Conservation (phyloP, 2,329 filamentous ascomycete species). For the Pyrenophora seminiperda region DNA sequence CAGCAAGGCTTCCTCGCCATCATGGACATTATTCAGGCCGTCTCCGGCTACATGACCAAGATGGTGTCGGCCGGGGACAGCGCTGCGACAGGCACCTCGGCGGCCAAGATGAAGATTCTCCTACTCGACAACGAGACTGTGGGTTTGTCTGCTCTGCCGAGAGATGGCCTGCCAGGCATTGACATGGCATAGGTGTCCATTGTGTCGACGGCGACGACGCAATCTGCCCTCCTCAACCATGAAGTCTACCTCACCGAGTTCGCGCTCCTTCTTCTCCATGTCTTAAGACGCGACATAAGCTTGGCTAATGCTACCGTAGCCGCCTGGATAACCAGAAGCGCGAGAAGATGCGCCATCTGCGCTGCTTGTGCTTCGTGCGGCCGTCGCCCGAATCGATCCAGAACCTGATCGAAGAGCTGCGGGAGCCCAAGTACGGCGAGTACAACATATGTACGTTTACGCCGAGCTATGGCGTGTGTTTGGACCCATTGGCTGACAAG, state of each 20-base stretch:
- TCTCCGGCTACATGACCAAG: conserved; percentile 94
- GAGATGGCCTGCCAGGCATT: conserved; percentile 13
- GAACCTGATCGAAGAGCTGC: conserved; percentile 88
- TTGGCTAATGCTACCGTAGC: conserved; percentile 44
- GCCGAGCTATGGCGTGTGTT: too few relatives aligned
- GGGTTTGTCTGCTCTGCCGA: conserved; percentile 54
- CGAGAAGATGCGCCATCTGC: conserved; percentile 97
- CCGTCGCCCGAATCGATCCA: conserved; percentile 93
- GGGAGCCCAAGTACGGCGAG: conserved; percentile 96
- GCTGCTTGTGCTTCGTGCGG: conserved; percentile 90
- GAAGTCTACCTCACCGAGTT: conserved; percentile 96
- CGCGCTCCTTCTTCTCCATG: conserved; percentile 19
- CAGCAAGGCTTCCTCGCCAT: neutral
- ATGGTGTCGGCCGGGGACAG: conserved; percentile 87
- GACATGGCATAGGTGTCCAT: conserved; percentile 69
- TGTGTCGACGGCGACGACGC: conserved; percentile 91
- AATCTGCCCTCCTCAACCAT: conserved; percentile 91
- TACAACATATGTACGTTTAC: conserved; percentile 75
- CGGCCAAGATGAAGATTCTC: conserved; percentile 97
- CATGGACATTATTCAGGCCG: conserved; percentile 94
- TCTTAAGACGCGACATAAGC: conserved; percentile 2
- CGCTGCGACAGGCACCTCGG: conserved; percentile 66
- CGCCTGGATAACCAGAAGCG: conserved; percentile 86
- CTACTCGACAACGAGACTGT: conserved; percentile 90
- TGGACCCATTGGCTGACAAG: conserved; percentile 26